Evolutionary conservation across 495 filamentous ascomycete genomes (phyloP), one percentile per base, ranked within the genome.

Genomic region (Oidiodendron maius): DNA sequence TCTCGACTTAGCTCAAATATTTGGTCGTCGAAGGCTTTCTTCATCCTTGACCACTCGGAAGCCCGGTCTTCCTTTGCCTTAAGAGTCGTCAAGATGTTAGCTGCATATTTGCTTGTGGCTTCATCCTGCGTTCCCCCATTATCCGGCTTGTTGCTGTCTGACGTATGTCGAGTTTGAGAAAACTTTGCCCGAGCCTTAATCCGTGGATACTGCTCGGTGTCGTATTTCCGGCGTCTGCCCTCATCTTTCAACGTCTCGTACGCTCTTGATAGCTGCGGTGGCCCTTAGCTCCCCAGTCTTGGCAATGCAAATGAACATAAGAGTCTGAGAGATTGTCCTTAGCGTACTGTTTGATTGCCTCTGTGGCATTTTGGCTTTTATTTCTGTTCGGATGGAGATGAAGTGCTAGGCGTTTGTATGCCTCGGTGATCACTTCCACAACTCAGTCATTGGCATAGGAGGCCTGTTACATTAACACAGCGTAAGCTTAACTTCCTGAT

Each of bases 341-440:
- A n/a, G n/a, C n/a, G n/a, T n/a, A n/a, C n/a, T n/a, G n/a, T n/a
- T n/a, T n/a, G n/a, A n/a, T n/a, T n/a, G n/a, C n/a, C n/a, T n/a
- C n/a, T n/a, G n/a, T n/a, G n/a, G n/a, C n/a, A n/a, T n/a, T n/a
- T n/a, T n/a, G n/a, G n/a, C n/a, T n/a, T n/a, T n/a, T n/a, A n/a
- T n/a, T n/a, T n/a, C n/a, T n/a, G n/a, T n/a, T n/a, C n/a, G n/a
- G n/a, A n/a, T n/a, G n/a, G n/a, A n/a, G n/a, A n/a, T n/a, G n/a
- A n/a, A n/a, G n/a, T n/a, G n/a, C n/a, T n/a, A 66, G 58, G 24
- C 53, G 48, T 57, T 37, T 58, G 41, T 66, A 53, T 22, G 58
- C 58, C 43, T 46, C 43, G 22, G 26, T 53, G 44, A 68, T 60
- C 16, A 54, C 15, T 35, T 66, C 51, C 32, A 35, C 32, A 4